Evolutionary conservation across 306 rosid genomes (phyloP), one percentile per base, ranked within the genome.

Genomic region (Trifolium fragiferum): DNA sequence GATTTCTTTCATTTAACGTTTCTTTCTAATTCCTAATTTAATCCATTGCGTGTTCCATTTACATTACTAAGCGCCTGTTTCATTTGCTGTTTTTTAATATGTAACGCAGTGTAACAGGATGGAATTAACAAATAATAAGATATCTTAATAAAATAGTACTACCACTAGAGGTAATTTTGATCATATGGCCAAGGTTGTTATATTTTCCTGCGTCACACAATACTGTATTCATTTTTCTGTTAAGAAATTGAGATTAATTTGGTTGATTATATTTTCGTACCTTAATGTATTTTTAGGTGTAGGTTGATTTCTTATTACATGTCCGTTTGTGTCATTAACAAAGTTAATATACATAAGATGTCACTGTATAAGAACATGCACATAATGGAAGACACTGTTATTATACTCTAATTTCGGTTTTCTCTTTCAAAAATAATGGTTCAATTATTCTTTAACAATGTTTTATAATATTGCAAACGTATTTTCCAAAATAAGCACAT

Each of bases 41-140:
- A 19, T 64, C 58, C 41, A 27, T 71, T 71, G 55, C 76, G 76
- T 70, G 65, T 77, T 70, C 72, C 41, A 20, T 49, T 60, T 49
- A 19, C 7, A 60, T 54, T 35, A 21, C 66, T 68, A 55, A 55
- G 1, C 59, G 1, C 9, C 32, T 20, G 5, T 23, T 12, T 65
- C 65, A 46, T 53, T 35, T 64, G 53, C 64, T 20, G 35, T 27
- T 43, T 68, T 60, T 15, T 13, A 13, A 21, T 58, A 12, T 25
- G 40, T 27, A 7, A 59, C 21, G 54, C n/a, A 49, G 3, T 32
- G 47, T 4, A 16, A 63, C 27, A 35, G 1, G 9, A 35, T 4
- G 20, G 40, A 15, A 43, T 43, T 16, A 37, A 64, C 51, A 23
- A 57, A 13, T 40, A 65, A 19, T 15, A 10, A 6, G 10, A 63